phyloP scores from a whole-genome alignment of 2,329 filamentous ascomycete genomes.

The Parafenestella ontariensis region DNA sequence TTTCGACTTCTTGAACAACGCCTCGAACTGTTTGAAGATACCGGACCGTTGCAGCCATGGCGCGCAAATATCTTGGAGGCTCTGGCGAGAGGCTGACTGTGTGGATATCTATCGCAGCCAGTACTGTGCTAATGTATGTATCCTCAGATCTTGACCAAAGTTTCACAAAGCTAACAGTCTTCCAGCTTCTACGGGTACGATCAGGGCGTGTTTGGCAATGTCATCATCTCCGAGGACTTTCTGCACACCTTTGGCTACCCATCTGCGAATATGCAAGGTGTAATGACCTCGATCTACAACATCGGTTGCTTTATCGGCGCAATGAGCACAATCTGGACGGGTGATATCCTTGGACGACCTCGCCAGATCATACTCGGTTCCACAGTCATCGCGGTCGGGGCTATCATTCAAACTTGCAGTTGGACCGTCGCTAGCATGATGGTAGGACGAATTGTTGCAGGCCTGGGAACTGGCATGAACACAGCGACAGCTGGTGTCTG shows the following conservation, averaged over 20 bases:
- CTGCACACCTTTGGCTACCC: slow-evolving; percentile 37
- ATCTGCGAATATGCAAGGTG: slow-evolving; percentile 45
- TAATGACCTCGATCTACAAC: slow-evolving; percentile 52
- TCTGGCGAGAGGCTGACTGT: slow-evolving; percentile 59
- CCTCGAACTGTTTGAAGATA: not conserved
- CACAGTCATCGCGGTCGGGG: slow-evolving; percentile 48
- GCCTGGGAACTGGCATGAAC: slow-evolving; percentile 57
- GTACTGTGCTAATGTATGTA: slow-evolving; percentile 47
- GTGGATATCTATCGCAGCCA: slow-evolving; percentile 61
- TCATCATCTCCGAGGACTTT: slow-evolving; percentile 43
- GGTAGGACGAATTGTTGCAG: slow-evolving; percentile 52
- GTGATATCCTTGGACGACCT: slow-evolving; percentile 65
- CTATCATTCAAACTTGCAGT: slow-evolving; percentile 47
- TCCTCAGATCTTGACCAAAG: not conserved
- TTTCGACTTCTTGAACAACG: not conserved
- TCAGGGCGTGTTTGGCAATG: slow-evolving; percentile 46
- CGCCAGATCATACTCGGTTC: slow-evolving; percentile 65
- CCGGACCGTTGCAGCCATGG: slow-evolving; percentile 39
- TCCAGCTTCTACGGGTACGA: slow-evolving; percentile 38
- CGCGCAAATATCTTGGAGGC: slow-evolving; percentile 59
- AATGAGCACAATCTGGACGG: slow-evolving; percentile 54
- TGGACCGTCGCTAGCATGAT: slow-evolving; percentile 49
- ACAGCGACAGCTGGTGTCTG: slow-evolving; percentile 59
- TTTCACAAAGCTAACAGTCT: not conserved
- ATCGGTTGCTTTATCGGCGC: slow-evolving; percentile 56